phyloP scores from a whole-genome alignment of 345 rosid genomes.

The Lenwebbia sp. region DNA sequence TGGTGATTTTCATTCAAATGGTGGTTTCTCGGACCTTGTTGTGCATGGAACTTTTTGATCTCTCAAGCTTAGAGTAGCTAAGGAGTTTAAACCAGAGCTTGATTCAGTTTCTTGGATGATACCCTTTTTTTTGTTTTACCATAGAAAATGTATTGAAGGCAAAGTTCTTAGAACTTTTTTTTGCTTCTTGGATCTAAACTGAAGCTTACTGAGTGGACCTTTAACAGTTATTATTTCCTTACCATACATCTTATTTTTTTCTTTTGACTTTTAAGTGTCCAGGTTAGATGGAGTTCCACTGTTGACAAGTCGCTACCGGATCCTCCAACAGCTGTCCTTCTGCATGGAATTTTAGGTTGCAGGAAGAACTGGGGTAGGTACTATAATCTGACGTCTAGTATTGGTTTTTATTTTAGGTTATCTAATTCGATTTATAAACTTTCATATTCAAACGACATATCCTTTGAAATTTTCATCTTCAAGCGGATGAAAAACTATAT shows the following conservation, averaged over 20 bases:
- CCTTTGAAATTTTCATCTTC: background rate
- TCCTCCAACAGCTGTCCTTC: conserved; percentile 86
- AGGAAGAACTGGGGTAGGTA: conserved; percentile 91
- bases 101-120: background rate
- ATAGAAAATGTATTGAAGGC: background rate
- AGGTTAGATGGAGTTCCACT: conserved; percentile 83
- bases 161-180: background rate
- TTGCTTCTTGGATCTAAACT: background rate
- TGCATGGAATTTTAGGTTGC: conserved; percentile 90
- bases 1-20: background rate
- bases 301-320: conserved; percentile 60
- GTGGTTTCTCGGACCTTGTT: background rate
- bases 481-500: background rate
- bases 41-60: background rate
- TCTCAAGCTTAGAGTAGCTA: background rate
- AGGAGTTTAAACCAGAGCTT: background rate
- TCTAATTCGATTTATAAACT: background rate
- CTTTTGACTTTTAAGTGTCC: background rate
- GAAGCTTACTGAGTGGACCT: background rate
- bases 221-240: background rate
- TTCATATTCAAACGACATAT: background rate
- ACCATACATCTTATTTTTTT: background rate
- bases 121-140: background rate
- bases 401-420: background rate
- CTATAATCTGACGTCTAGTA: background rate